Evolutionary conservation across 2,329 filamentous ascomycete genomes (phyloP), one percentile per base, ranked within the genome.

Genomic region (Lachnellula hyalina): DNA sequence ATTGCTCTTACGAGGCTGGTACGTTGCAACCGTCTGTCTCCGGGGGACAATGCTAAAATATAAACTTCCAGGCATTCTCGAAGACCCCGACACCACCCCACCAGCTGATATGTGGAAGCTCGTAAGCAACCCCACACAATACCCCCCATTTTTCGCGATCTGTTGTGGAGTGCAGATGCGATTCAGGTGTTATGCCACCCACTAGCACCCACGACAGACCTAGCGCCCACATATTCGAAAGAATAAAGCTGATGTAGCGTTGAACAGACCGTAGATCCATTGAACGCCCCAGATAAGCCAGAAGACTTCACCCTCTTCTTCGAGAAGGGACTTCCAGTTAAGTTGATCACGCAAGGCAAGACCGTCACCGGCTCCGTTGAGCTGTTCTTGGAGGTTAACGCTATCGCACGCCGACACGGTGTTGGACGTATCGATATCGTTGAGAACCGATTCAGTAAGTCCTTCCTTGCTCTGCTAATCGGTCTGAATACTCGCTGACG

Each of bases 381-480:
- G 68, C 76, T 93, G 54, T 93, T 93, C 77, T 76, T 83, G 58
- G 78, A 81, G 53, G 78, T 83, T 64, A 92, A 92, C 74, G 76
- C 81, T 56, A 85, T 93, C 61, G 89, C 82, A 61, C 80, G 82
- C 70, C 79, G 77, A 61, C 77, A 90, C 74, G 89, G 89, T 70
- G 82, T 93, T 63, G 89, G 89, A 66, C 79, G 89, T 67, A 86
- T 93, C 62, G 89, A 93, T 72, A 93, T 93, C 68, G 88, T 92
- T 58, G 87, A 90, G 73, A 88, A 89, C 76, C 81, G 89, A 52
- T 89, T 87, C 76, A 87, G 44, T 47, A 32, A 47, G 23, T 7
- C 23, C 8, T 12, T 12, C 7, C 19, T 17, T 32, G 3, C 44
- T 28, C 12, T 25, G 8, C 21, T 7, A 28, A 14, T 47, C 5